Conservation (phyloP, 2,329 filamentous ascomycete species). For the Ceratocystis cubensis region DNA sequence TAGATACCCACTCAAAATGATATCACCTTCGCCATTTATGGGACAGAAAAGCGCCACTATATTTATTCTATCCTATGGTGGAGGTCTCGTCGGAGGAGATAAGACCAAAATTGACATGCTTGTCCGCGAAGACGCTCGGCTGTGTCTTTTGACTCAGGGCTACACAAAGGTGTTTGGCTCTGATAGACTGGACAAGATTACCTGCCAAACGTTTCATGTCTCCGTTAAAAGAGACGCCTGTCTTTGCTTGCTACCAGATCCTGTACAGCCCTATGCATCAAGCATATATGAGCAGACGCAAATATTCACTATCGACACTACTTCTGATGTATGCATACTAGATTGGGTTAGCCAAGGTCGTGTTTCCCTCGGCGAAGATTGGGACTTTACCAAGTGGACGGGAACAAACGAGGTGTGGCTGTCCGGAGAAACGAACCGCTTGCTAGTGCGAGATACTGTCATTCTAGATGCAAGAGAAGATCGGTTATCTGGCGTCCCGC, state of each 20-base stretch:
- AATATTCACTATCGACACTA: constrained; percentile 51
- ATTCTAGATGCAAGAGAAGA: constrained; percentile 50
- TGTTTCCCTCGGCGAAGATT: constrained; percentile 72
- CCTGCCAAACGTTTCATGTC: constrained; percentile 44
- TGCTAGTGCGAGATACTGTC: constrained; percentile 77
- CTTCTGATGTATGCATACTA: constrained; percentile 60
- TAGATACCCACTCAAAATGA: constrained; percentile 89
- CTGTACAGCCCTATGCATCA: constrained; percentile 76
- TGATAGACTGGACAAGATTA: constrained; percentile 40
- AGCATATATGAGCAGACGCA: constrained; percentile 79
- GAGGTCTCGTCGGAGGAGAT: constrained; percentile 82
- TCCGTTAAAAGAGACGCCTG: constrained; percentile 39
- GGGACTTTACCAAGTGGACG: constrained; percentile 68
- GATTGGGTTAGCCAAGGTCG: constrained; percentile 94
- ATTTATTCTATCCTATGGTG: constrained; percentile 88
- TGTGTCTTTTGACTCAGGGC: constrained; percentile 59
- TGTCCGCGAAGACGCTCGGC: constrained; percentile 50
- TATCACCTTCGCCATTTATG: constrained; percentile 60
- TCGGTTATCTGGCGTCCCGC: constrained; percentile 30
- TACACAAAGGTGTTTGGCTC: constrained; percentile 96
- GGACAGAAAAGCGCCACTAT: constrained; percentile 59
- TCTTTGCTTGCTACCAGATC: constrained; percentile 69
- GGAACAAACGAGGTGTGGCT: constrained; percentile 82
- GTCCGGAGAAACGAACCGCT: constrained; percentile 30
- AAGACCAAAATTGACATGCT: constrained; percentile 59